Base-by-base conservation (phyloP, 208 protist species). In the Leishmania turanica region DNA sequence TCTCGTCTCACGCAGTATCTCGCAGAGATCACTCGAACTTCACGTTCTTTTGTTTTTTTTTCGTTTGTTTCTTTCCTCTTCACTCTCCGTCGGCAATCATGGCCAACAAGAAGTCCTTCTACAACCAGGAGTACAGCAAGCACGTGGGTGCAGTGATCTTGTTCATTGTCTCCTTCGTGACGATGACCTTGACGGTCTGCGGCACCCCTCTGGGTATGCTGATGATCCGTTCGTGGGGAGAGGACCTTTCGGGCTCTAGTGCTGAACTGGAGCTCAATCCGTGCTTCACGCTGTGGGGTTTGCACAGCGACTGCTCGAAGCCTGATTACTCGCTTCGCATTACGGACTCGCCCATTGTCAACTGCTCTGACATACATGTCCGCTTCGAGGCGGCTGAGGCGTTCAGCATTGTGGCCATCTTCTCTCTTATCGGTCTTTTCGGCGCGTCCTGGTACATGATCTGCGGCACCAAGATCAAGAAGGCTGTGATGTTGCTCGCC, bases 271-370 rank as follows among this genome's bases (percentile, higher is more conserved):
- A 53, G n/a, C 1, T 66, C 37, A 72, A 75, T 66, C 72, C 78
- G 6, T 94, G 89, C 87, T 88, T 87, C 80, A 93, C 92, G 11
- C 85, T 93, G 45, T 94, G 90, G 92, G 90, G 90, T 68, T 45
- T 78, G 70, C 88, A 82, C 58, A 70, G 80, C 76, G 70, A 81
- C 70, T 94, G 92, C 84, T 78, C 75, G 71, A 87, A 78, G 58
- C 79, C 89, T 3, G 72, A 80, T 76, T 94, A 92, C 83, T 76
- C 88, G 75, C 31, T 76, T 75, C 88, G 90, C 62, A 79, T 93
- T 40, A 77, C 80, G 31, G 90, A 91, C 71, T 81, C 82, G 42
- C 7, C 24, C 31, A 84, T 84, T 62, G 6, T 31, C 6, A 27
- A 53, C 24, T 94, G 90, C 87, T 66, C 37, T 58, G 82, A 83